Conservation (phyloP, 331 rosid genomes). For the Erythrophleum ivorense region DNA sequence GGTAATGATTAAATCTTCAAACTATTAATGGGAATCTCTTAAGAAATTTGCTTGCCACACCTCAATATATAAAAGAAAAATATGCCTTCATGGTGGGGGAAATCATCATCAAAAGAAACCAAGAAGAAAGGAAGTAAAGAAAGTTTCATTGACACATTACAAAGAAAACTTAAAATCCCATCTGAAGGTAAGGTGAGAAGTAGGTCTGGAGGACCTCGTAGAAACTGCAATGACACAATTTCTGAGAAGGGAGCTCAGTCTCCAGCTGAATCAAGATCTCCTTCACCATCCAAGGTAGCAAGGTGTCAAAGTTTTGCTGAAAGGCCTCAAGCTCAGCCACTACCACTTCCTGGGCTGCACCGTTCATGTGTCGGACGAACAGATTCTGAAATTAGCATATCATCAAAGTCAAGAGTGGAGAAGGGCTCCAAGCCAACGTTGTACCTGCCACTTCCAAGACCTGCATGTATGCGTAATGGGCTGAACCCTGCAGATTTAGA, state of each 20-base stretch:
- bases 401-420: slow-evolving; percentile 65
- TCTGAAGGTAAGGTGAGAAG: slow-evolving; percentile 69
- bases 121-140: slow-evolving; percentile 84
- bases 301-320: slow-evolving; percentile 97
- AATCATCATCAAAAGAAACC: slow-evolving; percentile 79
- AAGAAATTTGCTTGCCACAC: slow-evolving; percentile 38
- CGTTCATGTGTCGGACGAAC: slow-evolving; percentile 73
- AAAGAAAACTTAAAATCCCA: slow-evolving; percentile 71
- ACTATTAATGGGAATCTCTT: slow-evolving; percentile 47
- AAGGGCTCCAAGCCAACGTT: slow-evolving; percentile 65
- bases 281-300: slow-evolving; percentile 92
- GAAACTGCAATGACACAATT: slow-evolving; percentile 70
- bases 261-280: slow-evolving; percentile 81
- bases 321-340: slow-evolving; percentile 87
- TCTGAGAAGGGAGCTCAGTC: slow-evolving; percentile 85
- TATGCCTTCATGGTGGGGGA: slow-evolving; percentile 96
- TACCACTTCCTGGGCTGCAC: slow-evolving; percentile 81
- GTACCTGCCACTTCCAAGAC: slow-evolving; percentile 78
- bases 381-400: slow-evolving; percentile 79
- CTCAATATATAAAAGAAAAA: slow-evolving; percentile 45
- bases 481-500: slow-evolving; percentile 74
- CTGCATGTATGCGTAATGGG: slow-evolving; percentile 70
- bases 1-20: slow-evolving; percentile 42
- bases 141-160: slow-evolving; percentile 81
- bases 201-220: slow-evolving; percentile 70